Evolutionary conservation across 257 asterid species (phyloP).

Genomic region (Ilex asprella): DNA sequence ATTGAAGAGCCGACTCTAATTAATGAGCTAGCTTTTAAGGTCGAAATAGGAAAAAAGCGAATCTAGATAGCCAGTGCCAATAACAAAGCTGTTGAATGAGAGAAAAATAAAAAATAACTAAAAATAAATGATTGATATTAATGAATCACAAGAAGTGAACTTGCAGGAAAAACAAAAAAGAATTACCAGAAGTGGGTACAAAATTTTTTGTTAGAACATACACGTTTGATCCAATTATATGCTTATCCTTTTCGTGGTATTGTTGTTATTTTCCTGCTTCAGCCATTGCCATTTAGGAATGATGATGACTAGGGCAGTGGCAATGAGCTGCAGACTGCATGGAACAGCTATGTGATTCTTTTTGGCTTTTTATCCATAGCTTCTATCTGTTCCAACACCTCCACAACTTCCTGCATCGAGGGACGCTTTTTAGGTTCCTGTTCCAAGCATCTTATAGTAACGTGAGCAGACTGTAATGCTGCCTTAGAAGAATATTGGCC

Average conservation of each 20-base stretch:
- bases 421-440: conserved; percentile 16
- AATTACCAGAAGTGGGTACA: no score
- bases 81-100: no score
- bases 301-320: conserved; percentile 1
- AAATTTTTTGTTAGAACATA: no score
- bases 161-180: neutral
- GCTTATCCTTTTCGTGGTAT: neutral
- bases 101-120: neutral
- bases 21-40: no score
- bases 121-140: neutral
- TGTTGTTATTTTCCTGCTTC: neutral
- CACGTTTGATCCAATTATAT: no score
- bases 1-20: neutral
- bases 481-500: conserved; percentile 20
- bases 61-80: no score
- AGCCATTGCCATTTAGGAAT: neutral
- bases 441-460: conserved; percentile 16
- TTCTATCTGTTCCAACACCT: conserved; percentile 10
- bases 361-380: conserved; percentile 9
- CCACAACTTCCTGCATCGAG: conserved; percentile 19
- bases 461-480: conserved; percentile 16
- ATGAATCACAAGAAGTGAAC: no score
- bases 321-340: conserved; percentile 6
- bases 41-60: no score
- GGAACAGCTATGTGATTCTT: neutral